Percentiles rank a stretch among this genome's conserved stretches.
These are phyloP conservation scores for Kandelia obovata DNA, from an alignment of 345 rosid genomes.

Conservation along the genomic window DNA sequence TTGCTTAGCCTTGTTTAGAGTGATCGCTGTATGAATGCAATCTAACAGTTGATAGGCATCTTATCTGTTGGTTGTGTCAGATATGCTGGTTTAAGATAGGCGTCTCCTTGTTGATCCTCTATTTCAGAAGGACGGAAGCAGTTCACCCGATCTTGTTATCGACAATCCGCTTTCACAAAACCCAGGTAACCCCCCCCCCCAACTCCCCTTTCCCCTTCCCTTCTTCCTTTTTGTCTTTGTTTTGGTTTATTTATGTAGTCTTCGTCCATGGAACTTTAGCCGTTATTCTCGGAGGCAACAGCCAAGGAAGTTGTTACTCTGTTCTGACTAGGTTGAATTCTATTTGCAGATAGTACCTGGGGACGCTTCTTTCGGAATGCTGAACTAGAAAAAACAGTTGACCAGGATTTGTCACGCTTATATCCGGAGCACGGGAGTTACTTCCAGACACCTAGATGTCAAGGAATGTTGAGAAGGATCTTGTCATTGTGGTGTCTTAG, in stretches of 20 bases:
- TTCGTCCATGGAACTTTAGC: too few relatives aligned
- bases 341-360: slow-evolving; percentile 83
- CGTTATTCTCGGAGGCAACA: too few relatives aligned
- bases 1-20: background rate
- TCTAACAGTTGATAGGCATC: background rate
- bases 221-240: background rate
- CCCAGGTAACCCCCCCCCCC: slow-evolving; percentile 53
- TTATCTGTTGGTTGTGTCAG: slow-evolving; percentile 31
- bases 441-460: slow-evolving; percentile 95
- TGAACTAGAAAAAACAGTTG: slow-evolving; percentile 89
- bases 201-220: background rate
- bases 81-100: slow-evolving; percentile 80
- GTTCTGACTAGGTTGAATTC: background rate
- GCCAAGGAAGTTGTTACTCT: background rate
- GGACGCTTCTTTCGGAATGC: slow-evolving; percentile 90
- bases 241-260: too few relatives aligned
- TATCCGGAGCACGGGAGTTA: slow-evolving; percentile 93
- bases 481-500: slow-evolving; percentile 88
- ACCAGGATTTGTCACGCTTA: slow-evolving; percentile 86
- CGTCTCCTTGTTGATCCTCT: slow-evolving; percentile 79
- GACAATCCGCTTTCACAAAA: slow-evolving; percentile 96
- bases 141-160: slow-evolving; percentile 59
- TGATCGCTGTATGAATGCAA: background rate
- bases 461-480: slow-evolving; percentile 89
- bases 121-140: slow-evolving; percentile 51